Evolutionary conservation across 208 protist species (phyloP), one percentile per base, ranked within the genome.

Genomic region (Trypanosomatidae sp.): DNA sequence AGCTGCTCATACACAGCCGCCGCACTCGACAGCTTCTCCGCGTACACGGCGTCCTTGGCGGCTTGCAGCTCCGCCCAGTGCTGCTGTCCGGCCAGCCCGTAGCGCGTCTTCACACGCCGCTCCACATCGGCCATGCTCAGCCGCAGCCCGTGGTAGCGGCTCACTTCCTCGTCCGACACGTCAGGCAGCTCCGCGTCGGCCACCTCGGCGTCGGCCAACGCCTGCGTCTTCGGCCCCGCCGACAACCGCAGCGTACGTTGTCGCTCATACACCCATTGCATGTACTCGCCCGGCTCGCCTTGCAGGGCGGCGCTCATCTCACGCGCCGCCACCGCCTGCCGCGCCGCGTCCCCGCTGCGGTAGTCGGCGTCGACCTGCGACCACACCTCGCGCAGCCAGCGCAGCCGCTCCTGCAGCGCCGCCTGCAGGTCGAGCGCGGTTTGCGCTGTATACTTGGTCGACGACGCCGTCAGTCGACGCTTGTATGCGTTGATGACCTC

Each of bases 341-440:
- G 69, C 23, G 49, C 51, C 6, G 56, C 18, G 51, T 88, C 70
- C 32, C 45, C 51, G 56, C 76, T 79, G 33, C 84, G 72, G 58
- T 92, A 92, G 56, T 92, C 84, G 6, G 84, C 72, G 41, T 92
- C 84, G 22, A 92, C 66, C 62, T 88, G 80, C 38, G 84, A 33
- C 77, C 79, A 92, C 35, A 92, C 84, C 19, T 92, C 84, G 11
- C 79, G 70, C 32, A 92, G 53, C 80, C 84, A 92, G 2, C 27
- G 37, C 47, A 75, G 58, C 11, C 84, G 64, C 16, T 80, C 76
- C 57, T 87, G 76, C 6, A 88, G 44, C 4, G 65, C 59, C 1
- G 22, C 39, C 23, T 66, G 59, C 68, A 89, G 68, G 37, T 89
- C 84, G 15, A 71, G 44, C 71, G 77, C 62, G 15, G 62, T 73